Percentiles rank a stretch among this genome's conserved stretches.
These are phyloP conservation scores for Crotalaria pallida DNA, from an alignment of 306 rosid genomes.

Conservation along the genomic window DNA sequence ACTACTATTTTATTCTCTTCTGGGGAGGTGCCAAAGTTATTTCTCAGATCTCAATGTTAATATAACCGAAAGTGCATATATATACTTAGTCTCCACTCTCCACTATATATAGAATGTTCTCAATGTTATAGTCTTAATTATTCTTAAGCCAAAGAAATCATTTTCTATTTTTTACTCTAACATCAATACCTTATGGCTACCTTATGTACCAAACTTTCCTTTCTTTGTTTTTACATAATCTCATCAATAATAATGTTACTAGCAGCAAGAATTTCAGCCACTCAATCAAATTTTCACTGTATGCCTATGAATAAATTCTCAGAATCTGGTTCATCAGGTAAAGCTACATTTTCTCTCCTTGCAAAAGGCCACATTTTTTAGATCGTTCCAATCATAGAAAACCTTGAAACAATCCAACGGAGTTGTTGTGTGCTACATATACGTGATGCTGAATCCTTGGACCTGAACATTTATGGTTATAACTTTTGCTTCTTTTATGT, in stretches of 20 bases:
- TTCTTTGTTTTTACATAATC: background rate
- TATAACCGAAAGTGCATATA: constrained; percentile 15
- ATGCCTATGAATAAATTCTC: background rate
- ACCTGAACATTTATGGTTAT: background rate
- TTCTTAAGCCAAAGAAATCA: background rate
- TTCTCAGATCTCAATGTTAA: constrained; percentile 29
- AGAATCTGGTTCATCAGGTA: background rate
- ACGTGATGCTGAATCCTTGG: background rate
- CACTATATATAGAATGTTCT: background rate
- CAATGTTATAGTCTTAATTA: background rate
- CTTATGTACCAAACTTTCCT: background rate
- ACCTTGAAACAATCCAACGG: background rate
- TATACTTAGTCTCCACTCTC: background rate
- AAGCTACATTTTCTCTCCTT: background rate
- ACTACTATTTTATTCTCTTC: background rate
- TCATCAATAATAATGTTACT: background rate
- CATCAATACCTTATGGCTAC: constrained; percentile 5
- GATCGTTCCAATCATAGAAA: constrained; percentile 9
- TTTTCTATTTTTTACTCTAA: background rate
- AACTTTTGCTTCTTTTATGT: background rate
- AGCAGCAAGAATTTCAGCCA: background rate
- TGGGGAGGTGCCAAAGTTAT: constrained; percentile 28
- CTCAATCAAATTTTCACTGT: background rate
- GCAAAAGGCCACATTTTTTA: constrained; percentile 20
- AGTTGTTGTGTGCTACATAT: background rate